These are phyloP conservation scores for Dunaliella primolecta DNA, from an alignment of 139 green algal species.

Conservation along the genomic window DNA sequence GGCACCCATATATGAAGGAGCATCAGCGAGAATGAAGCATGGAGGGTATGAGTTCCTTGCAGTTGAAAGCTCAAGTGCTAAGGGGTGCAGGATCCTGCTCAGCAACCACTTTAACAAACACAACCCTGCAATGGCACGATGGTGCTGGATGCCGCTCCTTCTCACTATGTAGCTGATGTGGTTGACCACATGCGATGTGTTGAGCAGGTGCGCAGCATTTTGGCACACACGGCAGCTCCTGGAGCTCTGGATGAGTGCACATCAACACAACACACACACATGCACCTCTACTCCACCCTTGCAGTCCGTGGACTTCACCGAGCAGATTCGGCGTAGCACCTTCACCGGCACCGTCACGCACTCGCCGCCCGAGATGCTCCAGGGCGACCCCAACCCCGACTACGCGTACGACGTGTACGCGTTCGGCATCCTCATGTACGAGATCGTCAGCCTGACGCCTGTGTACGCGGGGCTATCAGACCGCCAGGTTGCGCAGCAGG, in stretches of 20 bases:
- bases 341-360: slow-evolving; percentile 30
- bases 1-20: too few relatives aligned
- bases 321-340: slow-evolving; percentile 13
- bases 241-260: too few relatives aligned
- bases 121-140: too few relatives aligned
- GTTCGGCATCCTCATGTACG: slow-evolving; percentile 27
- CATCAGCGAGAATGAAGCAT: too few relatives aligned
- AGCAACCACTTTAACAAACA: background rate
- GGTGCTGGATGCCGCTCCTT: too few relatives aligned
- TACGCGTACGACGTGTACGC: slow-evolving; percentile 24
- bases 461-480: slow-evolving; percentile 2
- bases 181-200: too few relatives aligned
- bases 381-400: slow-evolving; percentile 11
- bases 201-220: too few relatives aligned
- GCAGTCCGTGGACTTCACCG: background rate
- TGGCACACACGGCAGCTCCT: too few relatives aligned
- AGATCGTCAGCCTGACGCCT: background rate
- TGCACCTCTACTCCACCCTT: background rate
- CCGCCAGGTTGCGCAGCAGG: slow-evolving; percentile 23
- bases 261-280: background rate
- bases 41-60: too few relatives aligned
- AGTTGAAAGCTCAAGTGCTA: too few relatives aligned
- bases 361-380: slow-evolving; percentile 28
- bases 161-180: too few relatives aligned
- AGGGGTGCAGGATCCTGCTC: too few relatives aligned